Evolutionary conservation across 495 filamentous ascomycete genomes (phyloP).

Genomic region (Letharia columbiana): DNA sequence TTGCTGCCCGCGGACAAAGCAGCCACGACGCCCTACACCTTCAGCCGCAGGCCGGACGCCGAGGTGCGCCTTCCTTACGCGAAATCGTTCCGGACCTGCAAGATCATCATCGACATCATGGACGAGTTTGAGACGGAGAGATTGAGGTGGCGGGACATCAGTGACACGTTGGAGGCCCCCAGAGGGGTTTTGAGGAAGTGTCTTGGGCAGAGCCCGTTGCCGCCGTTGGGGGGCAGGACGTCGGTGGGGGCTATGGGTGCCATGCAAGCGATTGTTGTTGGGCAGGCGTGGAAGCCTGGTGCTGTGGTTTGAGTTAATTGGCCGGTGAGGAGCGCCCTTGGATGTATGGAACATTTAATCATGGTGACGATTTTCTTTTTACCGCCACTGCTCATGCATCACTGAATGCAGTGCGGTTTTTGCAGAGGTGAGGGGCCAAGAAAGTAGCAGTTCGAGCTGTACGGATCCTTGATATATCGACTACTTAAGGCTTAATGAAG

Average conservation of each 20-base stretch:
- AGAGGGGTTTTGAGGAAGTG: neutral
- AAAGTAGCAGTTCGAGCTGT: neutral
- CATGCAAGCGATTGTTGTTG: neutral
- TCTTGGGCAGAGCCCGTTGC: neutral
- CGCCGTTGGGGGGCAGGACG: conserved; percentile 3
- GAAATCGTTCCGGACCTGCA: neutral
- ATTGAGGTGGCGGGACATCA: neutral
- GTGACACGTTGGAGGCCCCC: neutral
- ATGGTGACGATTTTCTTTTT: neutral
- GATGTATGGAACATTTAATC: neutral
- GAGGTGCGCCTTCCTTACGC: neutral
- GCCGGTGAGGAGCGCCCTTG: neutral
- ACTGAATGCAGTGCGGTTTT: neutral
- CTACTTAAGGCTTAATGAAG: neutral
- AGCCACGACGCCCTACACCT: neutral
- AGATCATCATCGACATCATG: neutral
- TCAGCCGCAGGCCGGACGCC: neutral
- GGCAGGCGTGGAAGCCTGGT: neutral
- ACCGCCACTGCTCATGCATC: neutral
- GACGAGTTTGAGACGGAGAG: neutral
- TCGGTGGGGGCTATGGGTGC: neutral
- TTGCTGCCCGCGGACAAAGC: neutral
- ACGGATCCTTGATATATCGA: neutral
- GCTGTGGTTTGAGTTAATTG: neutral
- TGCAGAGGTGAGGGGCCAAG: neutral